Base-by-base conservation (phyloP, 2,329 filamentous ascomycete genomes). In the Zarea fungicola region DNA sequence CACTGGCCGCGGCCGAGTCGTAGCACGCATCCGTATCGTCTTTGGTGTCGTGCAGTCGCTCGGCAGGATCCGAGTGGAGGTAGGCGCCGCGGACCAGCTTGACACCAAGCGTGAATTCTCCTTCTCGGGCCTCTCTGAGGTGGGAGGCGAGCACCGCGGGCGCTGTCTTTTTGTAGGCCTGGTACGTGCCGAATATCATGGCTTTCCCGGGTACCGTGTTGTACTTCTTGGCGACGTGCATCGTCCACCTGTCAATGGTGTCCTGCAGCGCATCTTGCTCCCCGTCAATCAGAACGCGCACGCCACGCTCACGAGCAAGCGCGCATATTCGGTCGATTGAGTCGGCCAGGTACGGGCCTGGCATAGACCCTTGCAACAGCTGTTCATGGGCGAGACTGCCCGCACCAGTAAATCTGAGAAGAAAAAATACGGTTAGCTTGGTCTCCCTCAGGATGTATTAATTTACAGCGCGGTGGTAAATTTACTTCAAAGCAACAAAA, bases 51-150 rank as follows among this genome's bases (percentile, higher is more conserved):
- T 86, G 81, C 56, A 90, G 86, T 41, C 87, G 71, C 49, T 84
- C 71, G 9, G 86, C 74, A 0, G 85, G 83, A 59, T 90, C 86
- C 0, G 79, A 80, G 14, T 78, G 78, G n/a, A 90, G 70, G 61
- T 90, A 90, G 0, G 86, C 86, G 10, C 87, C 86, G 25, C 87
- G 77, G 4, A 90, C 87, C 1, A 90, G 73, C 67, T 90, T 90
- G 22, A 89, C 76, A 9, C 86, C 87, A 1, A 89, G 70, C 0
- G 80, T 78, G 57, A 87, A 89, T 1, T 74, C 73, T 9, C 80
- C 80, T 39, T 74, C 62, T 10, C 71, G 68, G 0, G 86, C 85
- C 4, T 68, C 60, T 3, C 71, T 68, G 3, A 90, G 76, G 61
- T 90, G 84, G 1, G 61, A 58, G 13, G 75, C 72, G 1, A 90